phyloP scores from a whole-genome alignment of 2,329 filamentous ascomycete genomes.

The Monilinia polystroma region DNA sequence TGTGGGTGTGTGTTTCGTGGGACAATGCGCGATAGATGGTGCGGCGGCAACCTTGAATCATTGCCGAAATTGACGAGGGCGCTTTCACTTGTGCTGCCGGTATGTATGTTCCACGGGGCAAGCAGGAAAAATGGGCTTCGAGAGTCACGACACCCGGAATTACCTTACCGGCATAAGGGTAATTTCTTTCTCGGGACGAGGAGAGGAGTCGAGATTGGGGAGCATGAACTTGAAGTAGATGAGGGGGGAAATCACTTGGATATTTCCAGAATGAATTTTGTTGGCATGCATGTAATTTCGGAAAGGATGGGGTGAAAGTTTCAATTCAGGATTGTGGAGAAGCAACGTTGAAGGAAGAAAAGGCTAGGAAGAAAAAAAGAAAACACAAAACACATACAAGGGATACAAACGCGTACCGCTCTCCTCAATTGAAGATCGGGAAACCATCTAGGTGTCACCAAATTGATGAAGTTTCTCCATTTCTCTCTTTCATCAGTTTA shows the following conservation, averaged over 20 bases:
- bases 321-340: neutral
- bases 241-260: neutral
- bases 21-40: neutral
- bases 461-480: too few species aligned
- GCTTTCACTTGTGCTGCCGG: neutral
- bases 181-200: neutral
- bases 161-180: neutral
- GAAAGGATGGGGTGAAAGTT: neutral
- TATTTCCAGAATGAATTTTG: neutral
- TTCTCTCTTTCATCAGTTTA: neutral
- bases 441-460: too few species aligned
- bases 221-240: neutral
- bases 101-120: neutral
- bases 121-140: neutral
- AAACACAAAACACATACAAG: neutral
- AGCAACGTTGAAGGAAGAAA: too few species aligned
- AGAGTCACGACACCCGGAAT: neutral
- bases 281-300: slow-evolving; percentile 1
- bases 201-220: neutral
- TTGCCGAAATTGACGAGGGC: neutral
- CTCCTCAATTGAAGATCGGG: too few species aligned
- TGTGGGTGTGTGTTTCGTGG: neutral
- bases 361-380: neutral
- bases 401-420: neutral
- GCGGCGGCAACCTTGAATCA: neutral